Evolutionary conservation across 108 stramenopile species (phyloP).

Genomic region (Thalassiosira profunda): DNA sequence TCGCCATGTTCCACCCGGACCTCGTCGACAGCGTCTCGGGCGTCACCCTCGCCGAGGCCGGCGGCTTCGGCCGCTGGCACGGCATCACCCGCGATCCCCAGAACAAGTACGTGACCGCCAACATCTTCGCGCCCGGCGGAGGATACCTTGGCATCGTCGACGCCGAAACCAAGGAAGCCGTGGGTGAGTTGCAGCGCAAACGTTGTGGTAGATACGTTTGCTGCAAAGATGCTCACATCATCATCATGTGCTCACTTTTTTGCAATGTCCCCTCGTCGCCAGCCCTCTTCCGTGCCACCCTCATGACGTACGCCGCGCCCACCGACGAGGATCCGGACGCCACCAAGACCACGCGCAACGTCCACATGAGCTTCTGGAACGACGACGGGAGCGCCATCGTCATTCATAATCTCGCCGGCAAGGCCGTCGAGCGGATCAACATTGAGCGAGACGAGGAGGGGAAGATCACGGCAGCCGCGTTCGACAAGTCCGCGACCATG

Average conservation of each 20-base stretch:
- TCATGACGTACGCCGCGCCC: neutral
- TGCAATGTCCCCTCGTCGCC: too few species aligned
- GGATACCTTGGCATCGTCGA: constrained; percentile 32
- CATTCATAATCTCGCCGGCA: constrained; percentile 32
- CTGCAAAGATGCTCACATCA: too few species aligned
- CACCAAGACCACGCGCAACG: neutral
- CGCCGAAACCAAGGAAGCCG: constrained; percentile 27
- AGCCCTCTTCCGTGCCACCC: constrained; percentile 38
- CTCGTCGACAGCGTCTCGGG: constrained; percentile 9
- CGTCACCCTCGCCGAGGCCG: neutral
- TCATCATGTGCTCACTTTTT: too few species aligned
- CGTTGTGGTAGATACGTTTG: too few species aligned
- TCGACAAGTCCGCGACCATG: constrained; percentile 27
- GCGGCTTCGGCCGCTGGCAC: constrained; percentile 33
- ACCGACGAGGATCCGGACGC: neutral
- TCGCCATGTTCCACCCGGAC: constrained; percentile 32
- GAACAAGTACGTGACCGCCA: constrained; percentile 32
- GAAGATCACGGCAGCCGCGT: constrained; percentile 13
- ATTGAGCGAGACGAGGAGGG: constrained; percentile 13
- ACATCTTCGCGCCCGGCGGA: constrained; percentile 27
- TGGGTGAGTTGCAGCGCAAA: too few species aligned
- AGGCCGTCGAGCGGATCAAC: constrained; percentile 42
- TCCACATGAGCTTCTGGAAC: constrained; percentile 45
- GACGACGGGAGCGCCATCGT: constrained; percentile 24
- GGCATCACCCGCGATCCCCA: constrained; percentile 30